phyloP scores from a whole-genome alignment of 352 stramenopile genomes.

The Phytophthora hibernalis region DNA sequence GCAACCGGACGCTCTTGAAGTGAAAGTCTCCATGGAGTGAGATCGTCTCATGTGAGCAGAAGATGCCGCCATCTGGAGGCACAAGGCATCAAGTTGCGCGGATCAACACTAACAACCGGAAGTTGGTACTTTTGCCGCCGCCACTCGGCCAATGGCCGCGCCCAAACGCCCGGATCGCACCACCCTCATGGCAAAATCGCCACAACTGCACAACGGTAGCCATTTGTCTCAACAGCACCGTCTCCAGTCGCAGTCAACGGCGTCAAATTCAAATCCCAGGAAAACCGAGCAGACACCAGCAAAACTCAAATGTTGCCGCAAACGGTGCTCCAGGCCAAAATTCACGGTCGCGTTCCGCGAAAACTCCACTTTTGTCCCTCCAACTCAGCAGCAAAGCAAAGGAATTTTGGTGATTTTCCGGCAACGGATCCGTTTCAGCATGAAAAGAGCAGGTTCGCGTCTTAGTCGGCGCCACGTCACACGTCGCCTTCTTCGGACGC shows the following conservation, averaged over 20 bases:
- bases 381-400: constrained; percentile 6
- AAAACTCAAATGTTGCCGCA: neutral
- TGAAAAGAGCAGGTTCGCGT: constrained; percentile 26
- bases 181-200: neutral
- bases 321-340: constrained; percentile 10
- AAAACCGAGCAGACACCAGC: neutral
- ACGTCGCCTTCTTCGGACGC: neutral
- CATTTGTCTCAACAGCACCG: constrained; percentile 2
- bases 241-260: neutral
- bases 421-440: constrained; percentile 24
- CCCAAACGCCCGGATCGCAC: too few relatives aligned
- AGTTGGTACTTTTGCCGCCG: too few relatives aligned
- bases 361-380: constrained; percentile 16
- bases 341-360: constrained; percentile 28
- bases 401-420: constrained; percentile 16
- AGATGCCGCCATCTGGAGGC: constrained; percentile 16
- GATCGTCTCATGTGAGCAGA: constrained; percentile 22
- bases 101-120: constrained; percentile 1
- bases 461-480: constrained; percentile 25
- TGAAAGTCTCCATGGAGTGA: constrained; percentile 1
- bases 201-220: constrained; percentile 6
- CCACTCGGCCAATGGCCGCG: too few relatives aligned
- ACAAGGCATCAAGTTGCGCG: constrained; percentile 17
- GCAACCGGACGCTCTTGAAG: constrained; percentile 27
- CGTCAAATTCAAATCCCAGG: neutral